These are phyloP conservation scores for Cryoendolithus antarcticus DNA, from an alignment of 2,329 filamentous ascomycete genomes.

Conservation along the genomic window DNA sequence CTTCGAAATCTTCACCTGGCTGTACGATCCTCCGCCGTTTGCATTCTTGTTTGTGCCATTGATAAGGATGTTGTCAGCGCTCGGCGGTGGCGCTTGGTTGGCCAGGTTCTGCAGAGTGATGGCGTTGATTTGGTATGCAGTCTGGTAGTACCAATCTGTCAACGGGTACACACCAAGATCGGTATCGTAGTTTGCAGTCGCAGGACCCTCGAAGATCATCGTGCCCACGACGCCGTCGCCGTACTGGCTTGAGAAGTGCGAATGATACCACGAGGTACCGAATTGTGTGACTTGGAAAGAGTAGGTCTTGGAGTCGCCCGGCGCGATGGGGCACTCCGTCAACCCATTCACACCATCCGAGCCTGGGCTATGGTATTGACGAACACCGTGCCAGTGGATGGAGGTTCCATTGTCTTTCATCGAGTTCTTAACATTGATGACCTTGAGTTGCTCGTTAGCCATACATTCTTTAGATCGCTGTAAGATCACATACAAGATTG, in stretches of 20 bases:
- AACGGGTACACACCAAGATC: conserved; percentile 20
- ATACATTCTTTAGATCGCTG: no score
- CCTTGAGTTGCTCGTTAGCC: no score
- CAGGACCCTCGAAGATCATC: conserved; percentile 50
- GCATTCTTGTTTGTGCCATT: conserved; percentile 29
- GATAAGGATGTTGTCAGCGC: conserved; percentile 32
- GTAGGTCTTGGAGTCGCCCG: conserved; percentile 44
- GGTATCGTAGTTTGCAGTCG: conserved; percentile 31
- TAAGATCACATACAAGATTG: conserved; percentile 23
- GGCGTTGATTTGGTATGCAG: conserved; percentile 18
- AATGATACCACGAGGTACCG: conserved; percentile 41
- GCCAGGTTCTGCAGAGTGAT: conserved; percentile 21
- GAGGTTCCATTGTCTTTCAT: conserved; percentile 45
- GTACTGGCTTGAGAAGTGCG: conserved; percentile 44
- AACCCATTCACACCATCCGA: conserved; percentile 45
- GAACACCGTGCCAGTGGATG: conserved; percentile 53
- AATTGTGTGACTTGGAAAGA: conserved; percentile 42
- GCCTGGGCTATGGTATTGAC: conserved; percentile 42
- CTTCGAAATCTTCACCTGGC: conserved; percentile 11
- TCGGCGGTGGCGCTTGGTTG: conserved; percentile 18
- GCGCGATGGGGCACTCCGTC: conserved; percentile 35
- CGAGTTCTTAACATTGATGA: conserved; percentile 36
- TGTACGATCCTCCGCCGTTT: conserved; percentile 20
- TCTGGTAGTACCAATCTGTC: conserved; percentile 20
- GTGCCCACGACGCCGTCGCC: conserved; percentile 47